These are phyloP conservation scores for Rhododendron vialii DNA, from an alignment of 148 eudicot genomes.

Conservation along the genomic window DNA sequence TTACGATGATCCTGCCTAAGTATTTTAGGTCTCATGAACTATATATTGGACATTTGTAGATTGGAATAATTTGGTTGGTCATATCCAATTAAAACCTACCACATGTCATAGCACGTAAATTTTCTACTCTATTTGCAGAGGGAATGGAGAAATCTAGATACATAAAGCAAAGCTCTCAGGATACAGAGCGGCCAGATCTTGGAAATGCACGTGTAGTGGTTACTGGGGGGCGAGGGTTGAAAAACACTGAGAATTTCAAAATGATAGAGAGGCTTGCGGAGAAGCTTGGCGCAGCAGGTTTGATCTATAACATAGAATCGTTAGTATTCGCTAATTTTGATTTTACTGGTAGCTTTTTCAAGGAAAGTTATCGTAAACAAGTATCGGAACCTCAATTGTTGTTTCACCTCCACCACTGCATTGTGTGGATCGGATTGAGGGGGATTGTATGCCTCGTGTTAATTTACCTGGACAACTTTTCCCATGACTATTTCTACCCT, in stretches of 20 bases:
- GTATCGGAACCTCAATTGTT: not conserved
- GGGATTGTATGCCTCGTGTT: not conserved
- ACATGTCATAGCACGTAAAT: not conserved
- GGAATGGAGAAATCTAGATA: conserved; percentile 54
- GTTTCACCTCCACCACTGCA: not conserved
- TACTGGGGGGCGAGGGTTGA: conserved; percentile 87
- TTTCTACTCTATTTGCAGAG: conserved; percentile 39
- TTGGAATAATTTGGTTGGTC: not conserved
- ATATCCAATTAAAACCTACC: not conserved
- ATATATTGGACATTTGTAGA: not conserved
- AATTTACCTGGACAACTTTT: not conserved
- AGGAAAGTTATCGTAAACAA: not conserved
- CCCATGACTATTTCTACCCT: not conserved
- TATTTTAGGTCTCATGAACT: not conserved
- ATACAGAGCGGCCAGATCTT: conserved; percentile 88
- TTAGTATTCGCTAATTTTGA: not conserved
- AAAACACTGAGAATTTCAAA: conserved; percentile 84
- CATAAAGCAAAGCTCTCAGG: conserved; percentile 60
- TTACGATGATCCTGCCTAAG: not conserved
- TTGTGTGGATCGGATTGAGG: not conserved
- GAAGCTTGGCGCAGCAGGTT: conserved; percentile 97
- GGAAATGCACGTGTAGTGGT: conserved; percentile 88
- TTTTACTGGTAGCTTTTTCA: not conserved
- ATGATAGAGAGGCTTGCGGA: conserved; percentile 93
- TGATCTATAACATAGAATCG: not conserved